Percentiles rank a stretch among this genome's conserved stretches.
phyloP scores from a whole-genome alignment of 495 filamentous ascomycete genomes.

The Chaetomium tenue region DNA sequence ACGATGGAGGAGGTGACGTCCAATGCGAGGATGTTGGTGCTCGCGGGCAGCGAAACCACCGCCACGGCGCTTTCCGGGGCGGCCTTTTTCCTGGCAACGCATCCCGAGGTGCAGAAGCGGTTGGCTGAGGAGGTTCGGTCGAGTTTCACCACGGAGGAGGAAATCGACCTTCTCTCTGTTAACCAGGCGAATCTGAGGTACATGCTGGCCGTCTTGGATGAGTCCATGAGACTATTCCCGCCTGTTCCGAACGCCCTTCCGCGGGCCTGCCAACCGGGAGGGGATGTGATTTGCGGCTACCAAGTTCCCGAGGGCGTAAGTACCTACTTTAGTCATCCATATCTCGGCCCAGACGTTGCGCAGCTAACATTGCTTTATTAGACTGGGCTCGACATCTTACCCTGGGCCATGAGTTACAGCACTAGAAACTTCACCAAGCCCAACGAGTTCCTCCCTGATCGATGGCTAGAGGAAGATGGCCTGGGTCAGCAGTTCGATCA shows the following conservation, averaged over 20 bases:
- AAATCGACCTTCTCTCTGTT: slow-evolving; percentile 51
- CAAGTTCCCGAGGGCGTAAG: slow-evolving; percentile 44
- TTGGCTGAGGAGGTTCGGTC: slow-evolving; percentile 51
- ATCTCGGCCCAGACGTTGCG: neutral
- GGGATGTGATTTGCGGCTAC: slow-evolving; percentile 47
- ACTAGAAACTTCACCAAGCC: slow-evolving; percentile 48
- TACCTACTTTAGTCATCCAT: too few relatives aligned
- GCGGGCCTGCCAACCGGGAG: slow-evolving; percentile 44
- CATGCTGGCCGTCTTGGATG: slow-evolving; percentile 56
- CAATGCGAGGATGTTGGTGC: slow-evolving; percentile 31
- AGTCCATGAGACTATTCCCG: slow-evolving; percentile 57
- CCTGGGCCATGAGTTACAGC: slow-evolving; percentile 47
- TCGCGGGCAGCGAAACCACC: slow-evolving; percentile 55
- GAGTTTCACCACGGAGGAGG: slow-evolving; percentile 43
- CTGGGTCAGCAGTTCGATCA: slow-evolving; percentile 39
- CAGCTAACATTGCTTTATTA: slow-evolving; percentile 35
- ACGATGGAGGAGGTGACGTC: slow-evolving; percentile 25
- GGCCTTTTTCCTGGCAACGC: slow-evolving; percentile 49
- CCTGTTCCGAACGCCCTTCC: slow-evolving; percentile 47
- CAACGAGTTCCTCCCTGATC: slow-evolving; percentile 50
- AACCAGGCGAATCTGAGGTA: slow-evolving; percentile 43
- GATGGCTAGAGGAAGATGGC: slow-evolving; percentile 43
- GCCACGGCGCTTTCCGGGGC: slow-evolving; percentile 50
- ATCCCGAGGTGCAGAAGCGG: slow-evolving; percentile 40
- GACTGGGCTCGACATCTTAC: slow-evolving; percentile 52